Evolutionary conservation across 495 filamentous ascomycete species (phyloP).

Genomic region (Hyaloscypha variabilis): DNA sequence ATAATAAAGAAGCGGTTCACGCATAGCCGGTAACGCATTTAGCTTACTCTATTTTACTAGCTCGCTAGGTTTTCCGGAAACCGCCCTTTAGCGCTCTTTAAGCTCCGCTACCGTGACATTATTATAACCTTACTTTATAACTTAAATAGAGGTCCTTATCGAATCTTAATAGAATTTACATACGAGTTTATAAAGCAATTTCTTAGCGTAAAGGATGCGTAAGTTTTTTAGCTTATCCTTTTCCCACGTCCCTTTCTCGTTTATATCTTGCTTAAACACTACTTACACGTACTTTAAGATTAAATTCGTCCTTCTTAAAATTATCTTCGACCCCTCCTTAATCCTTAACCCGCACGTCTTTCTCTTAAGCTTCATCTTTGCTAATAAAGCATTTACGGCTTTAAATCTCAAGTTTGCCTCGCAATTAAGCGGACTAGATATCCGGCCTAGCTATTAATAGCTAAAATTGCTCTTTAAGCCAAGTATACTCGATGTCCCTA

Average conservation of each 20-base stretch:
- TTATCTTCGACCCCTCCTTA: constrained; percentile 37
- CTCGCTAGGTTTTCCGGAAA: constrained; percentile 40
- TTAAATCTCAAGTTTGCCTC: constrained; percentile 32
- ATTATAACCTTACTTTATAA: constrained; percentile 38
- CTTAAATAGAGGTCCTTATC: constrained; percentile 32
- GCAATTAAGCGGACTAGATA: constrained; percentile 35
- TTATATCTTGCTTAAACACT: not conserved
- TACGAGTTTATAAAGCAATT: constrained; percentile 40
- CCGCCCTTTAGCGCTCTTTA: constrained; percentile 36
- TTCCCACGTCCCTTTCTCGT: not conserved
- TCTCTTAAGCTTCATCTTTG: constrained; percentile 41
- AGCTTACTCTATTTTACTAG: constrained; percentile 41
- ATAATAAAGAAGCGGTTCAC: constrained; percentile 41
- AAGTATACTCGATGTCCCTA: constrained; percentile 27
- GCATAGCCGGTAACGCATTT: constrained; percentile 36
- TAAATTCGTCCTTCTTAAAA: constrained; percentile 36
- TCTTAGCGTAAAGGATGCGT: constrained; percentile 39
- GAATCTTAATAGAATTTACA: constrained; percentile 39
- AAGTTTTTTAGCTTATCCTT: constrained; percentile 21
- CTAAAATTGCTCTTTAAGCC: constrained; percentile 34
- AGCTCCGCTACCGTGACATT: constrained; percentile 33
- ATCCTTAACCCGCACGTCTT: constrained; percentile 30
- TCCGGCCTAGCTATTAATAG: constrained; percentile 31
- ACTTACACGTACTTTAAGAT: constrained; percentile 31
- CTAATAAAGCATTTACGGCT: constrained; percentile 31